Base-by-base conservation (phyloP, 1,284 basidiomycete genomes). In the Cryptococcus sp. region DNA sequence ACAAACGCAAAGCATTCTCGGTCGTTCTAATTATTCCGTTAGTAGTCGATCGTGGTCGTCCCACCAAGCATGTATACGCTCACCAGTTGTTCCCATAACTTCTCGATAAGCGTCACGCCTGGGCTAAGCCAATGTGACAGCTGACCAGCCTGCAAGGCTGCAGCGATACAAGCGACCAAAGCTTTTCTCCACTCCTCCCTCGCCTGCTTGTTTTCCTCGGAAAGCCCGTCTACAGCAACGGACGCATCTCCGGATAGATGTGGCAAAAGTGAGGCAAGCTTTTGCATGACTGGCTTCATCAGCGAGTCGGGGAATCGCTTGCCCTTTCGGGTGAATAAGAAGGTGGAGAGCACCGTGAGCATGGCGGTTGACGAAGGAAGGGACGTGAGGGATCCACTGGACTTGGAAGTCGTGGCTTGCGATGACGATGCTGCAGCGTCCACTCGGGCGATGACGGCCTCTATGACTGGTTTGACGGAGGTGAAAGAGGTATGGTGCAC, bases 401-500 rank as follows among this genome's bases (percentile, higher is more conserved):
- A 50, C 0, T 65, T 61, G 3, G 67, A 59, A 1, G 66, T 59
- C 1, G 42, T 46, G 2, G 60, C 50, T 15, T 59, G 54, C 13
- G 40, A 53, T 15, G 57, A 53, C 1, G 59, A 16, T 10, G 31
- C 5, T 8, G 42, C 13, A 5, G 45, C n/a, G 19, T 66, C 63
- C 39, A 74, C 20, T 3, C 65, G 66, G 16, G 52, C 52, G 11
- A 80, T 49, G 11, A 79, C 59, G 4, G 67, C 67, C 25, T 91
- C 86, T 1, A 85, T 82, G 3, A 91, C 66, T 0, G 83, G 75
- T 7, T 82, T 74, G 67, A 90, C 89, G 54, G 86, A 83, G 20
- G 87, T 81, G 59, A 87, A 86, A 66, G 71, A 64, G 46, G 87
- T 87, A 71, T 93, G 90, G 72, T 93, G 91, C 5, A 89, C 84